Evolutionary conservation across 257 asterid species (phyloP), one percentile per base, ranked within the genome.

Genomic region (Solanum microdontum): DNA sequence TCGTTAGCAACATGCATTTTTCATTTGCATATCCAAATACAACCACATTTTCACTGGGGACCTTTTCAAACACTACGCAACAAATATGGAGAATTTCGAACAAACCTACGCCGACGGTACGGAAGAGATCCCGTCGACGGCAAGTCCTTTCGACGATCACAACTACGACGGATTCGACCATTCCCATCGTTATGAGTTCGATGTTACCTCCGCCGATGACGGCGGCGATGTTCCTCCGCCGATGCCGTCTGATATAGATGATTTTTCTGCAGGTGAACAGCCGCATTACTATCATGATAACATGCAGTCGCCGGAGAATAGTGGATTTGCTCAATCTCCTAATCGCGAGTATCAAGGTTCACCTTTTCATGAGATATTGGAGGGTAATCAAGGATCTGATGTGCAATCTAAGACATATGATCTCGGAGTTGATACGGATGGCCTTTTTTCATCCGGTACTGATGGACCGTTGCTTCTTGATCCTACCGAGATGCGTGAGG

Each of bases 391-490:
- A 70, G 69, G 89, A 89, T 36, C 76, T 19, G 89, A 88, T 72
- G 90, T 68, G n/a, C 88, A 91, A 23, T 91, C 70, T n/a, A 91
- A 92, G 87, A 92, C 92, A 33, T 92, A 93, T 55, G 94, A 90
- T 83, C 68, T 87, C 48, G 93, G 91, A 13, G 94, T 88, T 51
- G 97, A 93, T 62, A 62, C 87, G 11, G 97, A 95, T 14, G 98
- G 96, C 24, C 83, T 94, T 21, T 94, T 95, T 90, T 87, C 92
- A 45, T 86, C 92, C 28, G 87, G 58, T 73, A 36, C 85, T 15
- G 96, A 90, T 43, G 98, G 98, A 4, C 99, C 99, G 26, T 82
- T 95, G 86, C 98, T 95, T 55, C 99, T 99, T 24, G 98, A 95
- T 14, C 99, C 98, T 10, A 86, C 77, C 83, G 90, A 95, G 94